Evolutionary conservation across 2,329 filamentous ascomycete species (phyloP).

Genomic region (Botrytis elliptica): DNA sequence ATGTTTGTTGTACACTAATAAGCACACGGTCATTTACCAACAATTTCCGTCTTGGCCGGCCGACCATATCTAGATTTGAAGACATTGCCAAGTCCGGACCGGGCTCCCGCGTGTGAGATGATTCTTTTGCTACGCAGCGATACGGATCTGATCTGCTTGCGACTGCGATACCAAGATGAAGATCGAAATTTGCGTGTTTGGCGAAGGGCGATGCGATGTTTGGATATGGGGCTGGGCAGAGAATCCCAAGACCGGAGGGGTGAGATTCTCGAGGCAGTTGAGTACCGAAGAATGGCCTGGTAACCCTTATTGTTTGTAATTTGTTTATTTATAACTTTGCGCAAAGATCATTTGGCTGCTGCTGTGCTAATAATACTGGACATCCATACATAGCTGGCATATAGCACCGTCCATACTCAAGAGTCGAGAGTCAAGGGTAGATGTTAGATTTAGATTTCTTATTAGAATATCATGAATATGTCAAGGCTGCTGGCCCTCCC

Average conservation of each 20-base stretch:
- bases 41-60: neutral
- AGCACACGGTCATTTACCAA: neutral
- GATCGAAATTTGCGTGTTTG: slow-evolving; percentile 5
- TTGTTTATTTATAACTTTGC: neutral
- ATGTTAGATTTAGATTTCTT: neutral
- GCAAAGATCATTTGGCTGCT: neutral
- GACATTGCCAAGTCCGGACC: slow-evolving; percentile 16
- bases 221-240: neutral
- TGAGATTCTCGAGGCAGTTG: slow-evolving; percentile 4
- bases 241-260: neutral
- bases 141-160: neutral
- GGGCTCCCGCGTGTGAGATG: neutral
- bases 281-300: neutral
- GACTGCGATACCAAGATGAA: neutral
- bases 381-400: neutral
- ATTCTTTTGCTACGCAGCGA: neutral
- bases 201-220: neutral
- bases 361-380: neutral
- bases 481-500: slow-evolving; percentile 7
- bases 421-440: neutral
- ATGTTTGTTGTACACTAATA: neutral
- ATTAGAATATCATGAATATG: neutral
- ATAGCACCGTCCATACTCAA: neutral
- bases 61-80: slow-evolving; percentile 5
- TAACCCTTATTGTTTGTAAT: neutral